Percentiles rank a stretch among this genome's conserved stretches.
These are phyloP conservation scores for Cordia subcordata DNA, from an alignment of 257 asterid species.

Conservation along the genomic window DNA sequence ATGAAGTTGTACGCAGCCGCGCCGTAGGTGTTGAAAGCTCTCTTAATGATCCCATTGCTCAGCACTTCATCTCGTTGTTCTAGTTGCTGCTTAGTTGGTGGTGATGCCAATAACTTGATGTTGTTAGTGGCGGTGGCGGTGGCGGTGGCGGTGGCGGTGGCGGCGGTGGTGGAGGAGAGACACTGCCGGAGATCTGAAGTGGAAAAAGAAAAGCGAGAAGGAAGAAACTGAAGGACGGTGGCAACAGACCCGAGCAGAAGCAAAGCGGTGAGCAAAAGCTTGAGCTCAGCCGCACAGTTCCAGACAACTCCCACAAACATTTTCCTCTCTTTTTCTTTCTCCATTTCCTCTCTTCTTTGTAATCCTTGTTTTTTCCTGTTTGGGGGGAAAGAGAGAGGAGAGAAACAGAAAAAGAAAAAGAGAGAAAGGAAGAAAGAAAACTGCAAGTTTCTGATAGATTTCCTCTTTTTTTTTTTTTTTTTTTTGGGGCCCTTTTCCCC, in stretches of 20 bases:
- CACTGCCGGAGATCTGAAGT: slow-evolving; percentile 45
- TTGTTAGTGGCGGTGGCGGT: too few species aligned
- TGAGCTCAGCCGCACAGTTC: slow-evolving; percentile 73
- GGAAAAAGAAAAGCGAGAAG: slow-evolving; percentile 46
- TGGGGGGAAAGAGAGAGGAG: too few species aligned
- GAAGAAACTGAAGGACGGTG: slow-evolving; percentile 58
- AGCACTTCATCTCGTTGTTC: slow-evolving; percentile 8
- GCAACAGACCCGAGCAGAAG: slow-evolving; percentile 55
- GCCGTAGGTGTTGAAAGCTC: slow-evolving; percentile 61
- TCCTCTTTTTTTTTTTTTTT: too few species aligned
- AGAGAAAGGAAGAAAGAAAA: too few species aligned
- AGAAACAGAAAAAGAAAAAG: too few species aligned
- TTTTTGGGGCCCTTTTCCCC: too few species aligned
- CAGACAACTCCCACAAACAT: slow-evolving; percentile 63
- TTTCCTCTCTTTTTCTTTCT: slow-evolving; percentile 35
- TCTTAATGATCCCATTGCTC: slow-evolving; percentile 32
- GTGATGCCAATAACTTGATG: too few species aligned
- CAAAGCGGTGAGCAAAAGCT: slow-evolving; percentile 51
- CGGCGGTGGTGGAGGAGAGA: slow-evolving; percentile 26
- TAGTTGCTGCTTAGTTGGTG: not conserved
- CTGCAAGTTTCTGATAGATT: not conserved
- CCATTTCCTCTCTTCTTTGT: not conserved
- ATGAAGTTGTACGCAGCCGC: slow-evolving; percentile 73
- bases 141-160: slow-evolving; percentile 6
- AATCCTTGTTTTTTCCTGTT: too few species aligned